Base-by-base conservation (phyloP, 1,284 basidiomycete species). In the Boletellus deceptivus region DNA sequence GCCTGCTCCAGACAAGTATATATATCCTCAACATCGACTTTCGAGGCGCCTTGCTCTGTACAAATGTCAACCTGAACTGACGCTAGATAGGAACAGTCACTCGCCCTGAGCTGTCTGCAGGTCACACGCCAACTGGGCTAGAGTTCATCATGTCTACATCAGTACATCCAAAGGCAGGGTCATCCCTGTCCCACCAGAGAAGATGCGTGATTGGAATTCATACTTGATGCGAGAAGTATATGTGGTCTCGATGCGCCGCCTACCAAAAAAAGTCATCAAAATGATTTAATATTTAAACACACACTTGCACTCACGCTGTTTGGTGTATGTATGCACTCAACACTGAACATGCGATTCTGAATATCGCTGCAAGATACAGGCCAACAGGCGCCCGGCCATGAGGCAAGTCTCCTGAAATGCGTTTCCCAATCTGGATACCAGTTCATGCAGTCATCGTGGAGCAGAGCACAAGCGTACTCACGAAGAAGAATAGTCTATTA, bases 41-140 rank as follows among this genome's bases (percentile, higher is more conserved):
- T 35, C 1, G 41, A 48, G 16, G 16, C n/a, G 6, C 22, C 31
- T 14, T 22, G 5, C 18, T 53, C 61, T 63, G 18, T 16, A 4
- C 1, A 7, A 16, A 36, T 25, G 9, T 50, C 14, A 43, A 42
- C 17, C 2, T 10, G n/a, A 17, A 17, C 9, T 13, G 2, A 37
- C 6, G 10, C 5, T 10, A 11, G 3, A 42, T 9, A 11, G 4
- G n/a, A 35, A n/a, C 4, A 22, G n/a, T 18, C 6, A 34, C 49
- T 10, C 4, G 61, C 64, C 62, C 43, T 63, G 51, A 11, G 61
- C 55, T 2, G 64, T 67, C 7, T 53, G 49, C 16, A 64, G 42
- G 46, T 67, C 64, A 18, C 46, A 51, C 17, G 31, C 31, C 13
- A 64, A 24, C 20, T 49, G 34, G 36, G 59, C 62, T 64, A 25